Conservation (phyloP, 2,329 filamentous ascomycete genomes). For the Acarospora socialis region DNA sequence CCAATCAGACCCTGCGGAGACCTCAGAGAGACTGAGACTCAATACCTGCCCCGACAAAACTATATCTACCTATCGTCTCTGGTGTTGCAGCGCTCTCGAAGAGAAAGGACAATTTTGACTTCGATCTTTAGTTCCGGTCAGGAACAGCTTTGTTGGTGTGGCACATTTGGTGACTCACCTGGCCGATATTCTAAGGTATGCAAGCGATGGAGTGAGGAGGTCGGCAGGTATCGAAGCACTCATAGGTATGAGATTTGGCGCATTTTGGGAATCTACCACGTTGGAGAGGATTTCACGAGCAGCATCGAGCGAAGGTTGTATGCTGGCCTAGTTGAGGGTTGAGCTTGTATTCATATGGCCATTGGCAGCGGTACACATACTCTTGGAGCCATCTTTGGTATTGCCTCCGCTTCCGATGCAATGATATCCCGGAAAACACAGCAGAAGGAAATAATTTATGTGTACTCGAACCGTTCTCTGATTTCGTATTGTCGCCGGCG, state of each 20-base stretch:
- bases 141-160: slow-evolving; percentile 15
- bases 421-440: too few species aligned
- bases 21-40: slow-evolving; percentile 14
- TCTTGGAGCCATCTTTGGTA: slow-evolving; percentile 11
- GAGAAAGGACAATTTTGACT: slow-evolving; percentile 74
- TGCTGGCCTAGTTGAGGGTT: slow-evolving; percentile 26
- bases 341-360: slow-evolving; percentile 7
- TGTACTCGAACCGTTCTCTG: too few species aligned
- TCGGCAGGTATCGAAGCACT: slow-evolving; percentile 80
- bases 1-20: slow-evolving; percentile 1
- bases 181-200: slow-evolving; percentile 80
- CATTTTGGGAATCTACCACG: slow-evolving; percentile 36
- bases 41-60: slow-evolving; percentile 74
- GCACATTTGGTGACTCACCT: slow-evolving; percentile 37
- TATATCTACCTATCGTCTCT: slow-evolving; percentile 86
- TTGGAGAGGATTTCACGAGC: slow-evolving; percentile 42
- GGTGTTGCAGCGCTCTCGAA: slow-evolving; percentile 89
- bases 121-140: slow-evolving; percentile 32
- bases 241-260: slow-evolving; percentile 67
- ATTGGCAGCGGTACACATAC: slow-evolving; percentile 11
- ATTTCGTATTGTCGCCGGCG: too few species aligned
- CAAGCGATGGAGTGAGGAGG: slow-evolving; percentile 83
- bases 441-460: too few species aligned
- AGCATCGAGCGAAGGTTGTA: slow-evolving; percentile 48
- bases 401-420: too few species aligned